Conservation (phyloP, 257 asterid genomes). For the Paraleonurus japonicus region DNA sequence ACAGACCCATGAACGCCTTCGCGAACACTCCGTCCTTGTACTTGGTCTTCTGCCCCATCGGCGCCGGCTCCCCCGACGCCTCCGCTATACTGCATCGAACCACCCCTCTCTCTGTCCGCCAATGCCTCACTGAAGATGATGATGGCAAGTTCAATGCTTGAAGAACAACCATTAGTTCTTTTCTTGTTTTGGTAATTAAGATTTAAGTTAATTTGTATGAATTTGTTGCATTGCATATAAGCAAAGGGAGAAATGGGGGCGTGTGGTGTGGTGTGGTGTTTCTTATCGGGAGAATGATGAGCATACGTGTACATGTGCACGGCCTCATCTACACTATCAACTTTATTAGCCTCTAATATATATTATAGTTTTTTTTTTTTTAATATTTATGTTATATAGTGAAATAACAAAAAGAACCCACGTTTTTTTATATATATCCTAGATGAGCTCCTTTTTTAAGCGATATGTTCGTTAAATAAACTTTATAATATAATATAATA, state of each 20-base stretch:
- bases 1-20: constrained; percentile 75
- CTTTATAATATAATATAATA: too few relatives aligned
- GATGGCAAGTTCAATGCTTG: constrained; percentile 38
- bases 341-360: neutral
- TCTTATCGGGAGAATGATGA: constrained; percentile 18
- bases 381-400: too few relatives aligned
- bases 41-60: constrained; percentile 87
- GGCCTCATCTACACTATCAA: neutral
- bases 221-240: too few relatives aligned
- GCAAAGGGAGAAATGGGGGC: constrained; percentile 8
- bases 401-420: too few relatives aligned
- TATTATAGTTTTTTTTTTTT: too few relatives aligned
- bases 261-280: constrained; percentile 29
- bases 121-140: too few relatives aligned
- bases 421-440: too few relatives aligned
- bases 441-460: too few relatives aligned
- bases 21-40: constrained; percentile 82
- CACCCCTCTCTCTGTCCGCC: neutral
- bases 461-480: too few relatives aligned
- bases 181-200: neutral
- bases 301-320: constrained; percentile 18
- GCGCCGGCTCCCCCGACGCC: constrained; percentile 85
- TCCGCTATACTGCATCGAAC: constrained; percentile 80
- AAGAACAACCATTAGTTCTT: constrained; percentile 44
- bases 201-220: neutral